phyloP scores from a whole-genome alignment of 1,139 yeast species.

The Geotrichum armillariae region DNA sequence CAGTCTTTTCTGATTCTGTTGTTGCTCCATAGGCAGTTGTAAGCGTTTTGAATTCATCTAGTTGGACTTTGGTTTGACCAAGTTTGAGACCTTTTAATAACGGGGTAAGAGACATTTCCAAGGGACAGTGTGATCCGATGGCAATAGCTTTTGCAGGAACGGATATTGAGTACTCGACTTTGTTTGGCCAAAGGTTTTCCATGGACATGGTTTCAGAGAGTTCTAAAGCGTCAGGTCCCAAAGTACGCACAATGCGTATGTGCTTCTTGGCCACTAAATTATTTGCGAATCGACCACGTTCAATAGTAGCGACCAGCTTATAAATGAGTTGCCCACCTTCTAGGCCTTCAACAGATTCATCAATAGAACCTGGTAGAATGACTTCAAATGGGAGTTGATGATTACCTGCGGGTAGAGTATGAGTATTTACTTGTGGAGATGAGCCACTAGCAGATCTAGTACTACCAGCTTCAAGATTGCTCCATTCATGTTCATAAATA shows the following conservation, averaged over 20 bases:
- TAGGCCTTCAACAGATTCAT: conserved; percentile 89
- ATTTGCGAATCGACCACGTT: conserved; percentile 74
- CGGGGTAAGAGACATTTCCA: conserved; percentile 74
- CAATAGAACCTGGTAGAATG: conserved; percentile 77
- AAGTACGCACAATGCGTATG: conserved; percentile 80
- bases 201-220: conserved; percentile 90
- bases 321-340: conserved; percentile 84
- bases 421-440: too few species aligned
- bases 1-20: conserved; percentile 55
- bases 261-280: conserved; percentile 69
- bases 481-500: conserved; percentile 81
- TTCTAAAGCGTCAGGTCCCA: conserved; percentile 86
- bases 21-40: conserved; percentile 1
- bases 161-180: conserved; percentile 85
- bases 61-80: conserved; percentile 66
- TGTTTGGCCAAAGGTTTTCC: conserved; percentile 94
- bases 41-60: conserved; percentile 52
- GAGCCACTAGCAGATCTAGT: conserved; percentile 3
- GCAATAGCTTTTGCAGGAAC: conserved; percentile 90
- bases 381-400: conserved; percentile 90
- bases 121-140: conserved; percentile 75
- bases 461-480: conserved; percentile 51
- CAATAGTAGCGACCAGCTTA: conserved; percentile 75
- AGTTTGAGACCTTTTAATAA: conserved; percentile 74
- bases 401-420: conserved; percentile 62